Conservation (phyloP, 2,329 filamentous ascomycete species). For the Colletotrichum cereale region DNA sequence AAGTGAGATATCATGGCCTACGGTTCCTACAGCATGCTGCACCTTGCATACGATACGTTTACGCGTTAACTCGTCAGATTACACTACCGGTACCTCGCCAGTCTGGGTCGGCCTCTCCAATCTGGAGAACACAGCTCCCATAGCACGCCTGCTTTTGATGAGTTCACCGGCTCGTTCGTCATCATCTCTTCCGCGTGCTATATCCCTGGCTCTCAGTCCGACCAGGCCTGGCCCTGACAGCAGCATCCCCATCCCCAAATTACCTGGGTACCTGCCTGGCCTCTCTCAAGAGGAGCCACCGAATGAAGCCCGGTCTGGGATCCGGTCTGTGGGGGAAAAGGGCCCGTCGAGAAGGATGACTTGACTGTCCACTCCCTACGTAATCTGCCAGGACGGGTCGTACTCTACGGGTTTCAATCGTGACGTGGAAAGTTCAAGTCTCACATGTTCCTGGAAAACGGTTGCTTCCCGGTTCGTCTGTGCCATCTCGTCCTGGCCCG, state of each 20-base stretch:
- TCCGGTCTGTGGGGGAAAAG: background rate
- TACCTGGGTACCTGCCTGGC: background rate
- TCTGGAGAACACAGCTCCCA: background rate
- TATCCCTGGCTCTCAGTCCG: background rate
- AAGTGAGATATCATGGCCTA: background rate
- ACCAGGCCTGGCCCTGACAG: constrained; percentile 7
- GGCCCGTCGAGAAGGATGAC: background rate
- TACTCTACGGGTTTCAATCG: constrained; percentile 11
- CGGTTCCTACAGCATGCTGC: background rate
- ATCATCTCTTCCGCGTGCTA: constrained; percentile 20
- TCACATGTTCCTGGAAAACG: constrained; percentile 1
- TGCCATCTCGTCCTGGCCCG: constrained; percentile 14
- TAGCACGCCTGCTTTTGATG: background rate
- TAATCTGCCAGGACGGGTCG: constrained; percentile 13
- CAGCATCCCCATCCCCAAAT: constrained; percentile 19
- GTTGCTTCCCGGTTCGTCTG: constrained; percentile 13
- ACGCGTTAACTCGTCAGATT: background rate
- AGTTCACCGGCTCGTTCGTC: constrained; percentile 11
- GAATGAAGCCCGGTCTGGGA: constrained; percentile 16
- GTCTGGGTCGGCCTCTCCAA: background rate
- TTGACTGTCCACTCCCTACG: constrained; percentile 5
- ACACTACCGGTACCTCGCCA: background rate
- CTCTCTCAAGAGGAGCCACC: constrained; percentile 3
- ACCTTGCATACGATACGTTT: background rate
- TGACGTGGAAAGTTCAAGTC: constrained; percentile 9